Conservation (phyloP, 2,329 filamentous ascomycete species). For the Venturia effusa region DNA sequence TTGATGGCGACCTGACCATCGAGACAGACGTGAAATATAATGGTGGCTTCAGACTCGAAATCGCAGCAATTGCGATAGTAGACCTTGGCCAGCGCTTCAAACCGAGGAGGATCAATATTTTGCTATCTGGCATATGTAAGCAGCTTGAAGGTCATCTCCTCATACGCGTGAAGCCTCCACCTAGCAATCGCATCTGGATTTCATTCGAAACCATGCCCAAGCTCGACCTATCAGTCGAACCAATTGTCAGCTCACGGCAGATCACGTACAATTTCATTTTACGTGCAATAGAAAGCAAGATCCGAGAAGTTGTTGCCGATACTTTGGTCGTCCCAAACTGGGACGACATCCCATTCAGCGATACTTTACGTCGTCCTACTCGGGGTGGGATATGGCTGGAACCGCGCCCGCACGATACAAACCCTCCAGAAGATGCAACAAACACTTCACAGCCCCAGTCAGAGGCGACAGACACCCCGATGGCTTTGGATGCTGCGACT, state of each 20-base stretch:
- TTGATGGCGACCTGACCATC: slow-evolving; percentile 80
- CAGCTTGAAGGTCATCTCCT: slow-evolving; percentile 76
- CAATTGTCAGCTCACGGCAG: slow-evolving; percentile 87
- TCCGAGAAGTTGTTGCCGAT: slow-evolving; percentile 87
- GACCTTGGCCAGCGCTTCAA: slow-evolving; percentile 86
- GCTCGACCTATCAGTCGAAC: slow-evolving; percentile 88
- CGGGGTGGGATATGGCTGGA: slow-evolving; percentile 72
- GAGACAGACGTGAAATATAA: slow-evolving; percentile 84
- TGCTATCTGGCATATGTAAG: slow-evolving; percentile 76
- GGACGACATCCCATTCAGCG: slow-evolving; percentile 89
- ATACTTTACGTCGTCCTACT: slow-evolving; percentile 66
- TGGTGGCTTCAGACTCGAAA: slow-evolving; percentile 79
- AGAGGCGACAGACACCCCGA: slow-evolving; percentile 13
- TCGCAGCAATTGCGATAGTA: slow-evolving; percentile 85
- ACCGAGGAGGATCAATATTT: slow-evolving; percentile 74
- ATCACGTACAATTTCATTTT: slow-evolving; percentile 92
- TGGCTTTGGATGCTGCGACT: background rate
- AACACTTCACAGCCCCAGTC: slow-evolving; percentile 18
- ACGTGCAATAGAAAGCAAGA: slow-evolving; percentile 85
- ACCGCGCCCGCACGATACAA: slow-evolving; percentile 19
- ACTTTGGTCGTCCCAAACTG: slow-evolving; percentile 87
- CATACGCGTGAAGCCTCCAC: slow-evolving; percentile 84
- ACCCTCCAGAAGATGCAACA: slow-evolving; percentile 12
- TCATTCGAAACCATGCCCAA: slow-evolving; percentile 90
- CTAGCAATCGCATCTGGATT: slow-evolving; percentile 93